phyloP scores from a whole-genome alignment of 2,329 filamentous ascomycete species.

The Aureobasidium lini region DNA sequence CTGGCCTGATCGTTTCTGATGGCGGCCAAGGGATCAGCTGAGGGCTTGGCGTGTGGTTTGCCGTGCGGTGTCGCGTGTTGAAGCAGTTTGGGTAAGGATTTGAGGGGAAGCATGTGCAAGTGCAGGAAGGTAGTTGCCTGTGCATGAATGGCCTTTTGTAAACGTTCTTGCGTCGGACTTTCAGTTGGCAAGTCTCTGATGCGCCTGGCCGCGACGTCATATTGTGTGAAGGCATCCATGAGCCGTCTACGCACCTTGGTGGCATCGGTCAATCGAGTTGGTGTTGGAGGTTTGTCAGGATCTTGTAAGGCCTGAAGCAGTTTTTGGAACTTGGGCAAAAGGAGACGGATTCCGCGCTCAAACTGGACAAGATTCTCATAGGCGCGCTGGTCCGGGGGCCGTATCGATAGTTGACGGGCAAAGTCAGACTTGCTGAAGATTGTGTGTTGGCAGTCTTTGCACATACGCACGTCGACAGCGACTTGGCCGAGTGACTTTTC shows the following conservation, averaged over 20 bases:
- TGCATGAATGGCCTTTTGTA: slow-evolving; percentile 77
- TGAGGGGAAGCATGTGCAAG: slow-evolving; percentile 83
- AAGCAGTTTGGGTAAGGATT: slow-evolving; percentile 39
- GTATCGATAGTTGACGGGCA: slow-evolving; percentile 56
- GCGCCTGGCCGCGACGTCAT: slow-evolving; percentile 71
- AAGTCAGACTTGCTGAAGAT: slow-evolving; percentile 73
- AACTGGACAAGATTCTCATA: slow-evolving; percentile 83
- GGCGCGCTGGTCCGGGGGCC: slow-evolving; percentile 66
- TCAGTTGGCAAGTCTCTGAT: slow-evolving; percentile 71
- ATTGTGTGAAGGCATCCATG: slow-evolving; percentile 83
- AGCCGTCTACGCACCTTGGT: slow-evolving; percentile 83
- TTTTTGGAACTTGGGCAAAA: slow-evolving; percentile 79
- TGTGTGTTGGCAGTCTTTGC: slow-evolving; percentile 72
- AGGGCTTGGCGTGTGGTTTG: slow-evolving; percentile 18
- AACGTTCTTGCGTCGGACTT: slow-evolving; percentile 61
- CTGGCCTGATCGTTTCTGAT: slow-evolving; percentile 45
- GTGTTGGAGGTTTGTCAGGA: slow-evolving; percentile 56
- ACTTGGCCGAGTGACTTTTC: slow-evolving; percentile 47
- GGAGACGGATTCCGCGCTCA: slow-evolving; percentile 72
- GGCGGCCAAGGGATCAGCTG: slow-evolving; percentile 44
- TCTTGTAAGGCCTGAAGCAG: slow-evolving; percentile 67
- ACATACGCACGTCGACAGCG: slow-evolving; percentile 80
- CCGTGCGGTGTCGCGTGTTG: slow-evolving; percentile 50
- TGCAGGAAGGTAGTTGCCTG: slow-evolving; percentile 79
- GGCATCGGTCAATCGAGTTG: slow-evolving; percentile 72